Percentiles rank a stretch among this genome's conserved stretches.
Evolutionary conservation across 2,329 filamentous ascomycete genomes (phyloP).

Genomic region (Phyllosticta ampelicida): DNA sequence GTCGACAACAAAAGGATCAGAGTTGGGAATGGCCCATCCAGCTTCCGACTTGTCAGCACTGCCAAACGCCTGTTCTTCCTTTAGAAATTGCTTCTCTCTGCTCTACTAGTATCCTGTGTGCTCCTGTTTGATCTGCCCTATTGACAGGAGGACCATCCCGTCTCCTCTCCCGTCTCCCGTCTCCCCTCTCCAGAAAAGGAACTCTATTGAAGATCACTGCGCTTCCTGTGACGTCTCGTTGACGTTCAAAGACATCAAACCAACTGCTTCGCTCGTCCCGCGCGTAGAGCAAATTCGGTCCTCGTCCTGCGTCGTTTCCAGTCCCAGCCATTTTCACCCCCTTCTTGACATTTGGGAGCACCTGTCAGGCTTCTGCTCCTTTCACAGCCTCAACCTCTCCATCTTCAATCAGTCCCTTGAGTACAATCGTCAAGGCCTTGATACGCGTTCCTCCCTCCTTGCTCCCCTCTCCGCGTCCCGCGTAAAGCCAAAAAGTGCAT

Average conservation of each 20-base stretch:
- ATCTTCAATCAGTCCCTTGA: neutral
- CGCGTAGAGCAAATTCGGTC: neutral
- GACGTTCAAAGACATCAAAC: neutral
- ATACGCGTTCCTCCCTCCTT: neutral
- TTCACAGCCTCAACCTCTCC: neutral
- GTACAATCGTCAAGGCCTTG: neutral
- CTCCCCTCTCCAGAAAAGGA: neutral
- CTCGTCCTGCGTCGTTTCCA: neutral
- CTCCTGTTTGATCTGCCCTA: no score
- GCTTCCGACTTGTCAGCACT: neutral
- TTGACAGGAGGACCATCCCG: neutral
- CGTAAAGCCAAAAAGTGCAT: neutral
- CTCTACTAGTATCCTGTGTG: no score
- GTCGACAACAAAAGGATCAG: neutral
- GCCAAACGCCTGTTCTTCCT: no score
- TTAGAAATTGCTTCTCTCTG: no score
- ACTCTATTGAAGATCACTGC: neutral
- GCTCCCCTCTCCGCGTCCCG: neutral
- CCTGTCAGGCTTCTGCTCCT: neutral
- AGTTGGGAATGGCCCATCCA: neutral
- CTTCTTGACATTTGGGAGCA: neutral
- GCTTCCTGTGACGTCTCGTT: neutral
- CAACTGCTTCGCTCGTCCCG: neutral
- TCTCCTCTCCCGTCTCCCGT: no score
- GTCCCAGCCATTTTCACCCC: neutral